Conservation (phyloP, 495 filamentous ascomycete species). For the Penicillium antarcticum region DNA sequence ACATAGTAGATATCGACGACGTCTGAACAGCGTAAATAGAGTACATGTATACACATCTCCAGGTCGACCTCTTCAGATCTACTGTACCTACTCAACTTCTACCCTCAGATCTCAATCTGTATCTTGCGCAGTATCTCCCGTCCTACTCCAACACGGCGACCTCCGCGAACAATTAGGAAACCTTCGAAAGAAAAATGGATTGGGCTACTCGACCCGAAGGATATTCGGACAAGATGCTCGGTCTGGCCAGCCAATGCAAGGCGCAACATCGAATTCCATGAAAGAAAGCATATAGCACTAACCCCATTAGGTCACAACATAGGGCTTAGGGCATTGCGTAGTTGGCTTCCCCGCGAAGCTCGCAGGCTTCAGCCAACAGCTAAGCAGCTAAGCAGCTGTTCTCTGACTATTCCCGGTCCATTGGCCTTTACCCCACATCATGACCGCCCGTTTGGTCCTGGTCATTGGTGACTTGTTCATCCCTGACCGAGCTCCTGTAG, state of each 20-base stretch:
- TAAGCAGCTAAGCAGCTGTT: neutral
- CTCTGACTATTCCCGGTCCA: slow-evolving; percentile 20
- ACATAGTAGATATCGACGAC: neutral
- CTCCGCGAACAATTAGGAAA: slow-evolving; percentile 13
- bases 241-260: slow-evolving; percentile 12
- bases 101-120: neutral
- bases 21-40: no score
- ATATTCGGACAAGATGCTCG: slow-evolving; percentile 9
- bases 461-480: slow-evolving; percentile 98
- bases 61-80: neutral
- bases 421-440: slow-evolving; percentile 34
- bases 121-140: slow-evolving; percentile 12
- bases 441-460: slow-evolving; percentile 82
- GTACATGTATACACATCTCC: neutral
- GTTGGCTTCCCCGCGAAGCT: slow-evolving; percentile 40
- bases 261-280: slow-evolving; percentile 2
- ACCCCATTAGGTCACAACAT: neutral
- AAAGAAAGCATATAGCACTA: slow-evolving; percentile 4
- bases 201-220: slow-evolving; percentile 5
- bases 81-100: neutral
- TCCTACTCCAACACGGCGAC: slow-evolving; percentile 13
- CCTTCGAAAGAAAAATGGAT: neutral
- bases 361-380: slow-evolving; percentile 13
- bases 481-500: slow-evolving; percentile 85
- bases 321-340: slow-evolving; percentile 32